These are phyloP conservation scores for Lecanicillium sp. DNA, from an alignment of 2,329 filamentous ascomycete species.

Conservation along the genomic window DNA sequence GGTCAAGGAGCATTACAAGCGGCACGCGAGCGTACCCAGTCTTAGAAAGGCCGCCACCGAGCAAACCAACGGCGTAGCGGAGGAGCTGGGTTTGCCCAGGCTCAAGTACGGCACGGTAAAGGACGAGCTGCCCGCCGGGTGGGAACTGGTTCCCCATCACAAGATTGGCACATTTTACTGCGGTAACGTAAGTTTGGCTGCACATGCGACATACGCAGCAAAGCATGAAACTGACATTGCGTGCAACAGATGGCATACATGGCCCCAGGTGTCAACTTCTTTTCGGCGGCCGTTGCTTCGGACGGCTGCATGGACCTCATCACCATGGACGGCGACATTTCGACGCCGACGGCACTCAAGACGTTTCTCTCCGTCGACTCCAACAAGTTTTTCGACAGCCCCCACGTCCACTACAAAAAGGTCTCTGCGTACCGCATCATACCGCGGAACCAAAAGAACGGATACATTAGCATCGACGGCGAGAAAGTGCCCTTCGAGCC, in stretches of 20 bases:
- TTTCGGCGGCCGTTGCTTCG: conserved; percentile 70
- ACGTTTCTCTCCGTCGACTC: conserved; percentile 68
- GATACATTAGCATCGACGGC: conserved; percentile 91
- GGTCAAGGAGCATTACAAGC: conserved; percentile 67
- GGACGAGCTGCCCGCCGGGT: conserved; percentile 69
- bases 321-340: conserved; percentile 69
- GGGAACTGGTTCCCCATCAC: conserved; percentile 67
- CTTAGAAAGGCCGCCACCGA: conserved; percentile 16
- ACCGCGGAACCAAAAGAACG: conserved; percentile 63
- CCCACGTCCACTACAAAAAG: conserved; percentile 75
- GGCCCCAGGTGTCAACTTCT: conserved; percentile 82
- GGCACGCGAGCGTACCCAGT: conserved; percentile 33
- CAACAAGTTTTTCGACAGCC: conserved; percentile 72
- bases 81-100: conserved; percentile 56
- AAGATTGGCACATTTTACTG: conserved; percentile 89
- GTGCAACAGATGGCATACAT: conserved; percentile 72
- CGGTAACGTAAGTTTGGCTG: conserved; percentile 61
- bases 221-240: conserved; percentile 16
- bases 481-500: conserved; percentile 81
- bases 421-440: conserved; percentile 80
- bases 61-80: conserved; percentile 8
- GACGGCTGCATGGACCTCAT: conserved; percentile 86
- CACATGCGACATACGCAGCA: neutral
- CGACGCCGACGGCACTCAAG: conserved; percentile 57
- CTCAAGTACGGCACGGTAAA: conserved; percentile 75